Evolutionary conservation across 352 stramenopile genomes (phyloP), one percentile per base, ranked within the genome.

Genomic region (Globisporangium lucens): DNA sequence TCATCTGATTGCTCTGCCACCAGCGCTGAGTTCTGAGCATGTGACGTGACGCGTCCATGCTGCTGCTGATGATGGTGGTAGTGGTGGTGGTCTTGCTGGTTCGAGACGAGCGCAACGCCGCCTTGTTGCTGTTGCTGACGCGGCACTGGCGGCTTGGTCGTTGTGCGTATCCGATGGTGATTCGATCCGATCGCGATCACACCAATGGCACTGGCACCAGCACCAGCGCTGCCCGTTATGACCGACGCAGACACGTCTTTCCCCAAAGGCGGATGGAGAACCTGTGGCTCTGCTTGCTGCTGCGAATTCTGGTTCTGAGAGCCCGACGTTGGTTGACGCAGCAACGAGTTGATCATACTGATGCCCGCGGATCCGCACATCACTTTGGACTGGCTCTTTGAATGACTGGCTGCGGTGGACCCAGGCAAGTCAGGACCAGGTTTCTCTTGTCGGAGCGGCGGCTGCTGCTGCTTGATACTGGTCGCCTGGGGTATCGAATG

Each of bases 81-180:
- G 13, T 24, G 15, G 0, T 51, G 43, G 6, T 70, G 49, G 17
- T 38, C 22, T 43, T 63, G 49, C 36, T 70, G 73, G n/a, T 64
- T 80, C 63, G 47, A 62, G 6, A 53, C 29, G 0, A 66, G n/a
- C 4, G 33, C 29, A 24, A 51, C 12, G 10, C 35, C 27, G 15
- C 35, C 27, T 49, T 70, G 65, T 47, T 70, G 65, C 30, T 86
- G 67, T 20, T 46, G 38, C 33, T 87, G 76, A 35, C 79, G 79
- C 2, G 83, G 80, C 27, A 91, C 80, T 2, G 80, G 80, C 22
- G 83, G 83, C 55, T 91, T 91, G 20, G 74, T 89, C 0, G 62
- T 58, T 33, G 67, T 62, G 33, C 80, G 70, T 41, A 90, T 88
- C 2, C 83, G 79, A 35, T 73, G 72, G 0, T 79, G 79, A 65